Evolutionary conservation across 768 basidiomycete genomes (phyloP).

Genomic region (Termitomyces bulborhizus): DNA sequence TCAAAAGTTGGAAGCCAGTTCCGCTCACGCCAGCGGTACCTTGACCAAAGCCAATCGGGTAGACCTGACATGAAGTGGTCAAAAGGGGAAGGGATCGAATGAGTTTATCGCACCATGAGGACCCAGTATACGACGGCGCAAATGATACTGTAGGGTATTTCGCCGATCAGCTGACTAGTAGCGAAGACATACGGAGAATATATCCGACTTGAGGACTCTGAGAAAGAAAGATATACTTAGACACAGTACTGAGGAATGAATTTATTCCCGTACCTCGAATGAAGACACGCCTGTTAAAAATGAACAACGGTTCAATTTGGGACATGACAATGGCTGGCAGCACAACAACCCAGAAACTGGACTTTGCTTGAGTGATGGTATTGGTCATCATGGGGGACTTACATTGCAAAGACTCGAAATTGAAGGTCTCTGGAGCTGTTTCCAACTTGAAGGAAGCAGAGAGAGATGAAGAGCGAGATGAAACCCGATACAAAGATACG

Average conservation of each 20-base stretch:
- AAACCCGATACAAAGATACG: constrained; percentile 72
- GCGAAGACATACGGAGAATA: constrained; percentile 86
- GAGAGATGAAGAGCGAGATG: constrained; percentile 64
- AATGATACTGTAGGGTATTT: constrained; percentile 69
- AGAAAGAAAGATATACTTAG: neutral
- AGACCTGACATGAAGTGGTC: constrained; percentile 30
- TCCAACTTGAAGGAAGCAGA: constrained; percentile 77
- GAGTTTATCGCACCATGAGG: constrained; percentile 44
- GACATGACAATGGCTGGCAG: constrained; percentile 73
- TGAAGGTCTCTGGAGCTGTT: constrained; percentile 61
- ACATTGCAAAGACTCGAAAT: constrained; percentile 79
- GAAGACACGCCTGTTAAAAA: constrained; percentile 55
- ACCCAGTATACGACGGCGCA: constrained; percentile 75
- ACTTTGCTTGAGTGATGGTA: neutral
- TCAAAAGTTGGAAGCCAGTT: constrained; percentile 66
- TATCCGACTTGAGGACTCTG: constrained; percentile 77
- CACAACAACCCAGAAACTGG: constrained; percentile 60
- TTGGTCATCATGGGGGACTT: constrained; percentile 17
- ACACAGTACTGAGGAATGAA: constrained; percentile 2
- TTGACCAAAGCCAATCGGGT: constrained; percentile 62
- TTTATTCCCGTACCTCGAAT: constrained; percentile 20
- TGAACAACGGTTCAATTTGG: constrained; percentile 81
- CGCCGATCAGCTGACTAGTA: constrained; percentile 73
- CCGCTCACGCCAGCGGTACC: constrained; percentile 54
- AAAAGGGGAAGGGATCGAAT: neutral